A percentile compares a stretch with the other conserved stretches of the same genome.
phyloP scores from a whole-genome alignment of 306 rosid species.

The Morella rubra region DNA sequence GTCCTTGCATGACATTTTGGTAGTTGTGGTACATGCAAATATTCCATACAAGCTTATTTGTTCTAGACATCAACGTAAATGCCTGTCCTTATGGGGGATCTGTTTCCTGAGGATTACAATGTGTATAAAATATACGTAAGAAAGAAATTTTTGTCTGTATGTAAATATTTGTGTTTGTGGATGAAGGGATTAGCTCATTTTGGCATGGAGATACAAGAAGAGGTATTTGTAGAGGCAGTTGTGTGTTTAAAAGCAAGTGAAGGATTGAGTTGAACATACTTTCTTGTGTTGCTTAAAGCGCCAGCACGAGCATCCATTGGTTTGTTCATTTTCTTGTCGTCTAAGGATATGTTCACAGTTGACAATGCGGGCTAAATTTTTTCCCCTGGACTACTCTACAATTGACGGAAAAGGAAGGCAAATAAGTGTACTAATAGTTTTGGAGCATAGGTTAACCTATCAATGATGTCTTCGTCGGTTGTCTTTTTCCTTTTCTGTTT shows the following conservation, averaged over 20 bases:
- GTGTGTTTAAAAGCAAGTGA: neutral
- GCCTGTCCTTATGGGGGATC: neutral
- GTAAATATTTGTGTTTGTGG: slow-evolving; percentile 10
- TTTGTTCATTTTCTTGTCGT: neutral
- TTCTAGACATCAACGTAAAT: neutral
- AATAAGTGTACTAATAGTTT: neutral
- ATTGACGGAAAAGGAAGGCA: neutral
- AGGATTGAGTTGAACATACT: neutral
- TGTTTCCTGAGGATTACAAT: slow-evolving; percentile 19
- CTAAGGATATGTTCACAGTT: neutral
- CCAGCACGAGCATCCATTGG: neutral
- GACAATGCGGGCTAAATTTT: neutral
- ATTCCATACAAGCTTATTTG: slow-evolving; percentile 14
- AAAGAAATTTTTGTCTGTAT: slow-evolving; percentile 21
- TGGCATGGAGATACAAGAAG: neutral
- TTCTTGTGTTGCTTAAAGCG: neutral
- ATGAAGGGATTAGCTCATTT: neutral
- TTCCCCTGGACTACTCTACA: neutral
- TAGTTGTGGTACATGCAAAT: slow-evolving; percentile 24
- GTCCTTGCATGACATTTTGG: slow-evolving; percentile 31
- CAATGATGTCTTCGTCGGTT: no score
- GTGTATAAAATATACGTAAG: slow-evolving; percentile 42
- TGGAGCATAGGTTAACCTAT: neutral
- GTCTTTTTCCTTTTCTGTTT: no score
- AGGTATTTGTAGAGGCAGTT: neutral